Evolutionary conservation across 768 basidiomycete genomes (phyloP).

Genomic region (Candolleomyces aberdarensis): DNA sequence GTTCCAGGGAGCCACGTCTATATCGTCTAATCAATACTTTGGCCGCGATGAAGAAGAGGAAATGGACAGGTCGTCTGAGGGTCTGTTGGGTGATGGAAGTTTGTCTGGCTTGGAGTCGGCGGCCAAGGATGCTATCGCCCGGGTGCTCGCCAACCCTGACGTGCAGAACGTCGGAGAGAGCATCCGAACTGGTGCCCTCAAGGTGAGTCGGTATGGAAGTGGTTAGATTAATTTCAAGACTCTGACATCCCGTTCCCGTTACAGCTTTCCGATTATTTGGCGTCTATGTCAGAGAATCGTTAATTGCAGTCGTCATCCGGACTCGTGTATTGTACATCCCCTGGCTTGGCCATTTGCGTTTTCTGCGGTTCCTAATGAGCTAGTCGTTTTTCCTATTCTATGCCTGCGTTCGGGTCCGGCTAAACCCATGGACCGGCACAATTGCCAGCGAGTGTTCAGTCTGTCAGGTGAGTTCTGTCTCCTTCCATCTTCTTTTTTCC

Average conservation of each 20-base stretch:
- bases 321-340: too few species aligned
- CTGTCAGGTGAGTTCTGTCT: too few species aligned
- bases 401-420: too few species aligned
- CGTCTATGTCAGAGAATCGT: slow-evolving; percentile 29
- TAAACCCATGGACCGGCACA: too few species aligned
- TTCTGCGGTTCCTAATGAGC: too few species aligned
- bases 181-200: slow-evolving; percentile 76
- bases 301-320: not conserved
- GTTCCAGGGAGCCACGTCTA: slow-evolving; percentile 90
- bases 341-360: too few species aligned
- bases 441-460: too few species aligned
- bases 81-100: slow-evolving; percentile 52
- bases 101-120: slow-evolving; percentile 55
- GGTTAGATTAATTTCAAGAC: not conserved
- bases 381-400: too few species aligned
- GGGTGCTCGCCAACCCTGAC: slow-evolving; percentile 80
- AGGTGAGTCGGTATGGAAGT: slow-evolving; percentile 45
- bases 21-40: slow-evolving; percentile 96
- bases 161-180: slow-evolving; percentile 83
- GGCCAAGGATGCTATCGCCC: slow-evolving; percentile 72
- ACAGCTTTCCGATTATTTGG: slow-evolving; percentile 48
- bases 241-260: not conserved
- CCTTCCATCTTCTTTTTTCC: too few species aligned
- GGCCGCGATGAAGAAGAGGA: slow-evolving; percentile 87
- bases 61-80: slow-evolving; percentile 29